These are phyloP conservation scores for Naematelia aurantialba DNA, from an alignment of 768 basidiomycete species.

Conservation along the genomic window DNA sequence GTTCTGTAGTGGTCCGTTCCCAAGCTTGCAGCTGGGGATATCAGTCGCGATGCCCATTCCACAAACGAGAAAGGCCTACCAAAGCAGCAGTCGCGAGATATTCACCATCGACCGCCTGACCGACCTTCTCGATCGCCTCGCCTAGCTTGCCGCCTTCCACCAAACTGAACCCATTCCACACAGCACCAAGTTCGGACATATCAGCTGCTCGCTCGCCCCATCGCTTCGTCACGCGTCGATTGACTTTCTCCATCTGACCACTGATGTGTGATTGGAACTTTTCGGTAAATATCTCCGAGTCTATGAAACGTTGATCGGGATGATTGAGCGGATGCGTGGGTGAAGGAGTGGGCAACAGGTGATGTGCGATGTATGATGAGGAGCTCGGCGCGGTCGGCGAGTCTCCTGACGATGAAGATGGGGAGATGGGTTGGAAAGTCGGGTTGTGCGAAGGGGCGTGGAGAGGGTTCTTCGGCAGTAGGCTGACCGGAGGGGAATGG, in stretches of 20 bases:
- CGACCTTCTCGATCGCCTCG: slow-evolving; percentile 84
- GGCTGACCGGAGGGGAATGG: slow-evolving; percentile 84
- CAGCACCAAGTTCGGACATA: slow-evolving; percentile 83
- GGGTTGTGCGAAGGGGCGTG: slow-evolving; percentile 95
- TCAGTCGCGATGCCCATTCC: slow-evolving; percentile 1
- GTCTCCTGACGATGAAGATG: slow-evolving; percentile 17
- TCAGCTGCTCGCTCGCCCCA: slow-evolving; percentile 92
- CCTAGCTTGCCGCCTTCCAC: slow-evolving; percentile 60
- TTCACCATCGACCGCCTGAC: slow-evolving; percentile 90
- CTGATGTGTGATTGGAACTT: slow-evolving; percentile 90
- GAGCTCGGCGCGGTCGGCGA: slow-evolving; percentile 55
- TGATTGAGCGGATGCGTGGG: slow-evolving; percentile 80
- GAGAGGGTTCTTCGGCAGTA: slow-evolving; percentile 89
- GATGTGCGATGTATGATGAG: slow-evolving; percentile 48
- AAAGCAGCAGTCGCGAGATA: slow-evolving; percentile 88
- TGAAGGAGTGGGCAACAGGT: slow-evolving; percentile 75
- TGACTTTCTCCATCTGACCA: slow-evolving; percentile 94
- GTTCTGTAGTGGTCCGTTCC: slow-evolving; percentile 92
- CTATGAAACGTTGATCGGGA: slow-evolving; percentile 91
- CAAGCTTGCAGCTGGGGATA: slow-evolving; percentile 74
- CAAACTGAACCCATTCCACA: slow-evolving; percentile 86
- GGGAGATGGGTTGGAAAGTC: slow-evolving; percentile 53
- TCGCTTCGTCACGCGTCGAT: slow-evolving; percentile 81
- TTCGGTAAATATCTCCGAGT: slow-evolving; percentile 91
- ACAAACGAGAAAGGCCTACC: slow-evolving; percentile 54